A percentile compares a stretch with the other conserved stretches of the same genome.
Evolutionary conservation across 257 asterid species (phyloP).

Genomic region (Osmanthus fragrans): DNA sequence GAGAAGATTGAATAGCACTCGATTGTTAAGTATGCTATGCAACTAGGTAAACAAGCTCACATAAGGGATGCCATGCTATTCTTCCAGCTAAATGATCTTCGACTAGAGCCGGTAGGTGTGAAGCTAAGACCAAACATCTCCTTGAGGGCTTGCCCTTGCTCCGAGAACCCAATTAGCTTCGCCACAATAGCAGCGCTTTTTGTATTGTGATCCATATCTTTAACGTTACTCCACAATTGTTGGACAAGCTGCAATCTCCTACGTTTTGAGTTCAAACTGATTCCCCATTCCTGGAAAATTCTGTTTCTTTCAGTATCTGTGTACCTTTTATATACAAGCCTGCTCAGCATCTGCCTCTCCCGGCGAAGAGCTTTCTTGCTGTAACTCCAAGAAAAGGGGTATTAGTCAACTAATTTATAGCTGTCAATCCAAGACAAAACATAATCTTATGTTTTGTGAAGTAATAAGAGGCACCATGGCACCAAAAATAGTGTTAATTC

Average conservation of each 20-base stretch:
- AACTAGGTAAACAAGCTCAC: slow-evolving; percentile 21
- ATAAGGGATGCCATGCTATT: slow-evolving; percentile 34
- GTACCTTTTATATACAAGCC: slow-evolving; percentile 41
- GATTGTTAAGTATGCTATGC: not conserved
- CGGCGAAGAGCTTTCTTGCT: slow-evolving; percentile 45
- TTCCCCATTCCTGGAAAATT: slow-evolving; percentile 49
- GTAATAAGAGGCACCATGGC: not conserved
- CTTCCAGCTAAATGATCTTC: slow-evolving; percentile 54
- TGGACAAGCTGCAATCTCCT: slow-evolving; percentile 40
- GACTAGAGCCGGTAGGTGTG: slow-evolving; percentile 36
- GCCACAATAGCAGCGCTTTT: slow-evolving; percentile 52
- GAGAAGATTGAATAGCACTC: not conserved
- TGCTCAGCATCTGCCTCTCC: slow-evolving; percentile 45
- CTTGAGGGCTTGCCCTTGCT: slow-evolving; percentile 42
- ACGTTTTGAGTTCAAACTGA: slow-evolving; percentile 43
- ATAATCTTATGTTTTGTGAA: not conserved
- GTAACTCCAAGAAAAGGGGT: slow-evolving; percentile 16
- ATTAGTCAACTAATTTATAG: not conserved
- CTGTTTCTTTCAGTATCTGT: slow-evolving; percentile 36
- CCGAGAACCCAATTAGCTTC: slow-evolving; percentile 46
- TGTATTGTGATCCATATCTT: slow-evolving; percentile 31
- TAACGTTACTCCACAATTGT: slow-evolving; percentile 37
- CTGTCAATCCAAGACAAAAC: not conserved
- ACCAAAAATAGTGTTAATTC: not conserved
- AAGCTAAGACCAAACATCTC: slow-evolving; percentile 63